Evolutionary conservation across 768 basidiomycete species (phyloP), one percentile per base, ranked within the genome.

Genomic region (Pleurotus platypus): DNA sequence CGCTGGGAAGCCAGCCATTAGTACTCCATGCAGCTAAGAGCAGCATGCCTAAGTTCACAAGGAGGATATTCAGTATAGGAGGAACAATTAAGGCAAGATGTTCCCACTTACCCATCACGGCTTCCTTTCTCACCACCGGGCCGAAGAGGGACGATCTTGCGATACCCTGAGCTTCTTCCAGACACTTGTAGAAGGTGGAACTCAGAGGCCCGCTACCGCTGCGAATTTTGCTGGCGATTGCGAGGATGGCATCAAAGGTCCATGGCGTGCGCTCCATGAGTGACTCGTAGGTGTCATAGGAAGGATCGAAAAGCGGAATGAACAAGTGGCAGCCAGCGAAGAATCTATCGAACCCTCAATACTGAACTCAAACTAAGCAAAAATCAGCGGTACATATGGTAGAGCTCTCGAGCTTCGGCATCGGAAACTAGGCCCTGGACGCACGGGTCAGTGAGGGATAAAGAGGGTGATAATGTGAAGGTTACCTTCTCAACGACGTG

Each of bases 251-350:
- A 71, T 96, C 92, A 70, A 94, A 94, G 54, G 93, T 94, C 89
- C 94, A 98, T 4, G 95, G 95, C 4, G 90, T 91, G 63, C 95
- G 87, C 70, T 93, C 92, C 78, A 88, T 89, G 64, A 95, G 79
- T 62, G 86, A 86, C 69, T 96, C 94, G 75, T 91, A 95, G 13
- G 92, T 92, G 78, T 98, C 95, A 73, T 94, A 96, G 58, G 78
- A 75, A 30, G 92, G 90, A 73, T 97, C 94, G 77, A 95, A 97
- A 60, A 97, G 79, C 47, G 95, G 94, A 62, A 97, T 93, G 78
- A 97, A 98, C 69, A 94, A 82, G 76, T 97, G 91, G 74, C 94
- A 97, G 49, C 94, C 94, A 57, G 90, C 87, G 77, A 96, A 96
- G 79, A 96, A 98, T 67, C 92, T 94, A 77, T 67, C 63, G 67